A percentile compares a stretch with the other conserved stretches of the same genome.
phyloP scores from a whole-genome alignment of 2,329 filamentous ascomycete genomes.

The Didymellaceae sp. region DNA sequence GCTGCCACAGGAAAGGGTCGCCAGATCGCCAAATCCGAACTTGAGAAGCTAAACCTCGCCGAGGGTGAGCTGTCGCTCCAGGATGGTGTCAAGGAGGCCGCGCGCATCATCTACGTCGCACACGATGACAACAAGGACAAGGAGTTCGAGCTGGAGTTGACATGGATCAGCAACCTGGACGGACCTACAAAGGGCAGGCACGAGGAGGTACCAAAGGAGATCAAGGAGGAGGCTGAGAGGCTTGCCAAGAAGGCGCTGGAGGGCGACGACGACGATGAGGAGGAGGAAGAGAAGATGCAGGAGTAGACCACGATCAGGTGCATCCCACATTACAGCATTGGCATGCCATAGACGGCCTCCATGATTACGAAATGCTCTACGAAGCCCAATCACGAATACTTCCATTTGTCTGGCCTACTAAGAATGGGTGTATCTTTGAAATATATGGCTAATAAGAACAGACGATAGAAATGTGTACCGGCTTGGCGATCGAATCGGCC shows the following conservation, averaged over 20 bases:
- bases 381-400: conserved; percentile 24
- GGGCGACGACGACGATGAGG: conserved; percentile 81
- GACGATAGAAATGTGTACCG: background rate
- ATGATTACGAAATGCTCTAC: conserved; percentile 35
- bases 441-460: background rate
- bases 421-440: background rate
- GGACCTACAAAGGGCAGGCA: conserved; percentile 93
- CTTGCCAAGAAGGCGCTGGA: conserved; percentile 90
- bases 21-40: conserved; percentile 95
- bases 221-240: conserved; percentile 90
- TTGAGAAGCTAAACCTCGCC: conserved; percentile 93
- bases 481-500: background rate
- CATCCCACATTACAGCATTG: conserved; percentile 24
- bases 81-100: conserved; percentile 94
- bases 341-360: conserved; percentile 36
- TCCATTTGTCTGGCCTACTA: conserved; percentile 1
- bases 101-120: conserved; percentile 94
- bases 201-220: conserved; percentile 87
- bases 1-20: conserved; percentile 96
- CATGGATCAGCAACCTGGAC: conserved; percentile 86
- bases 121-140: conserved; percentile 99
- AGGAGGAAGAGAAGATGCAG: conserved; percentile 90
- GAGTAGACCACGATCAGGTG: conserved; percentile 61
- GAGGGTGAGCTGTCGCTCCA: conserved; percentile 77
- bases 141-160: conserved; percentile 99